Evolutionary conservation across 2,329 filamentous ascomycete genomes (phyloP).

Genomic region (Thermoascus crustaceus): DNA sequence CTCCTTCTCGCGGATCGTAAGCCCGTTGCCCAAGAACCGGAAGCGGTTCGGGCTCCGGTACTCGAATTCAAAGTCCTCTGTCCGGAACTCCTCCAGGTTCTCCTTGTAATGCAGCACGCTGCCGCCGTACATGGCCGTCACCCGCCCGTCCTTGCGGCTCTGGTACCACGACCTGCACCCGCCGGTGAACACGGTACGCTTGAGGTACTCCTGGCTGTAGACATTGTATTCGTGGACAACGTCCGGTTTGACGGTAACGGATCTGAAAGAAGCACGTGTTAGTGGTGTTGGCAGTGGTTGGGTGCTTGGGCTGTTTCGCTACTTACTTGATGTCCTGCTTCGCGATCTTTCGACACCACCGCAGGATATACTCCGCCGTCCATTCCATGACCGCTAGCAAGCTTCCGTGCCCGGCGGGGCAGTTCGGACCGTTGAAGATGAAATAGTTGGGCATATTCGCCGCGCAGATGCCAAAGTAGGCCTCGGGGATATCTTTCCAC

Average conservation of each 20-base stretch:
- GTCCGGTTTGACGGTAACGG: constrained; percentile 17
- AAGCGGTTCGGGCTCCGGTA: constrained; percentile 14
- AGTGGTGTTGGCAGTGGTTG: not conserved
- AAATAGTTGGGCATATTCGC: constrained; percentile 26
- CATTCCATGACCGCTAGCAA: constrained; percentile 14
- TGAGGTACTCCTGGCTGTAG: constrained; percentile 25
- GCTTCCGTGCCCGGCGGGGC: constrained; percentile 20
- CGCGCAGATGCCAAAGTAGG: constrained; percentile 17
- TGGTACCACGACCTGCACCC: constrained; percentile 25
- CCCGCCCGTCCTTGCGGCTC: constrained; percentile 16
- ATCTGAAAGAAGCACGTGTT: constrained; percentile 5
- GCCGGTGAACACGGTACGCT: constrained; percentile 21
- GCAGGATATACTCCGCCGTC: constrained; percentile 21
- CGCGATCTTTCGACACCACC: constrained; percentile 24
- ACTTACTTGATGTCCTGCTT: constrained; percentile 24
- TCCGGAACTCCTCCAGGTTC: constrained; percentile 12
- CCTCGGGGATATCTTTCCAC: constrained; percentile 18
- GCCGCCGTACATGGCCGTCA: constrained; percentile 11
- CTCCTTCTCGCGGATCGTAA: constrained; percentile 27
- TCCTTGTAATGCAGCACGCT: constrained; percentile 11
- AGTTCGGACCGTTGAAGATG: constrained; percentile 22
- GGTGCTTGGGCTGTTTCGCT: not conserved
- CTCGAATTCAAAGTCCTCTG: constrained; percentile 16
- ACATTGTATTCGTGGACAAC: constrained; percentile 27
- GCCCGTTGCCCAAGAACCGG: constrained; percentile 12